Base-by-base conservation (phyloP, 163 green algal species). In the Scenedesmus sp. region DNA sequence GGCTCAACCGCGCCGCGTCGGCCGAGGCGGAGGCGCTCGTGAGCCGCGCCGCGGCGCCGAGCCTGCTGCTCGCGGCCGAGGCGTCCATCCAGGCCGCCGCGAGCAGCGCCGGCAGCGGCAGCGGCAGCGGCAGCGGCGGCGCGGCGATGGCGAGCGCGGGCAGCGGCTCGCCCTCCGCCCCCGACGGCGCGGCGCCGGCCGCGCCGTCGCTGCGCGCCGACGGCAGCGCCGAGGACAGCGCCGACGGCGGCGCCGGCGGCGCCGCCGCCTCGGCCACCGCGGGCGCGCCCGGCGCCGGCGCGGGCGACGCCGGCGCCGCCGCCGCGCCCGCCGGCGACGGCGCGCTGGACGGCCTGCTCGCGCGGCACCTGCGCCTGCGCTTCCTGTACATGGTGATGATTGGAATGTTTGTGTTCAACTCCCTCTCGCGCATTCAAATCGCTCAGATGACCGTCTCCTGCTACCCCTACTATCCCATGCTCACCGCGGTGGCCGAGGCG, bases 331-430 rank as follows among this genome's bases (percentile, higher is more conserved):
- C 20, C 11, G 22, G 22, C 1, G 54, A 63, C 20, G 54, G n/a
- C 9, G 24, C 6, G 54, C 54, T 36, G 15, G 54, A 63, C 33
- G 54, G 18, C 15, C 54, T 63, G 54, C 54, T 60, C n/a, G n/a
- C 36, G 54, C 24, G 54, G 22, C 54, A 63, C 54, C 5, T 63
- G 54, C 54, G 54, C 26, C 54, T 36, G 22, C 54, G 54, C 22
- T 34, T 63, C 6, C 54, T 63, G 54, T 34, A 63, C 26, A 63
- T 63, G 54, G 5, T 63, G 11, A 63, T 63, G 54, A 63, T 63
- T 3, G 54, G 54, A 24, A 63, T 63, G 54, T 63, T 42, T 34
- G 54, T 34, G 54, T 63, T 63, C 54, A 63, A 63, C 54, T 6
- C 54, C 7, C 26, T 63, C 26, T 34, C 54, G 14, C 54, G 54